Percentiles rank a stretch among this genome's conserved stretches.
Evolutionary conservation across 2,329 filamentous ascomycete genomes (phyloP).

Genomic region (Cercospora zeae-maydis): DNA sequence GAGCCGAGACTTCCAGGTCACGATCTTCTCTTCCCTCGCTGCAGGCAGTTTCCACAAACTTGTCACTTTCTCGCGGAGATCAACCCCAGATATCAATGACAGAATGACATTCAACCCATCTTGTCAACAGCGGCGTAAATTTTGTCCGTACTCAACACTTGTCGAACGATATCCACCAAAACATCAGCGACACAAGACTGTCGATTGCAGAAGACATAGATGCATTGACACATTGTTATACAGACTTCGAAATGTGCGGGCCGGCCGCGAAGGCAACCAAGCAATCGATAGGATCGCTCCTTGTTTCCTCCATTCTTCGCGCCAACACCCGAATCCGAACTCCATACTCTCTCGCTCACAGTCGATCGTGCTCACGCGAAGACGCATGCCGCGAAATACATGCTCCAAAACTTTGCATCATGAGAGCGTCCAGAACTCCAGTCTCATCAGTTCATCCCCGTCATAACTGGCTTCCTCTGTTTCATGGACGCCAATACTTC

Average conservation of each 20-base stretch:
- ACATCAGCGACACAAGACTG: neutral
- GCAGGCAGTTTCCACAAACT: neutral
- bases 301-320: neutral
- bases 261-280: neutral
- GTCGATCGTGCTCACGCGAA: neutral
- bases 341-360: neutral
- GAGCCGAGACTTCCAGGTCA: neutral
- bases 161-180: too few relatives aligned
- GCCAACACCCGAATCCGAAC: neutral
- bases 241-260: neutral
- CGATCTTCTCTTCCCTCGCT: neutral
- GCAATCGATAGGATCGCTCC: neutral
- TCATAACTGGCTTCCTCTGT: neutral
- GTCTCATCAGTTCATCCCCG: neutral
- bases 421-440: neutral
- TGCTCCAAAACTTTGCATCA: neutral
- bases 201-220: neutral
- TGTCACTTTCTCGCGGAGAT: too few relatives aligned
- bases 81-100: too few relatives aligned
- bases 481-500: conserved; percentile 38
- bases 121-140: too few relatives aligned
- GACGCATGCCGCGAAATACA: too few relatives aligned
- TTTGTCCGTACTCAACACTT: too few relatives aligned
- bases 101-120: too few relatives aligned
- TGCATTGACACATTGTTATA: neutral